phyloP scores from a whole-genome alignment of 2,329 filamentous ascomycete genomes.

The Hypoxylon sp. region DNA sequence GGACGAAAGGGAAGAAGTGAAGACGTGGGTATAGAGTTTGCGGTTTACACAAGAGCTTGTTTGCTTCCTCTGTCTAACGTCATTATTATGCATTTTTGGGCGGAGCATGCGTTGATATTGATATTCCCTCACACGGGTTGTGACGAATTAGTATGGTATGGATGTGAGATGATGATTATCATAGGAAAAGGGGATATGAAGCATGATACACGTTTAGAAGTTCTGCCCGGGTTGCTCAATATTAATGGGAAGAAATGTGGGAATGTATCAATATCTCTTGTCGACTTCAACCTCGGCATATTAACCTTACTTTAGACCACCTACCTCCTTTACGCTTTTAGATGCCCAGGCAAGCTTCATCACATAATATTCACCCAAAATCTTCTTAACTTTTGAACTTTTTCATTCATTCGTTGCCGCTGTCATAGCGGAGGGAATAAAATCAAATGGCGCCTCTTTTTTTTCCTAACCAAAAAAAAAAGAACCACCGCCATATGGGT shows the following conservation, averaged over 20 bases:
- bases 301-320: background rate
- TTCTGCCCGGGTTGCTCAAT: no score
- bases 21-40: background rate
- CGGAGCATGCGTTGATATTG: constrained; percentile 27
- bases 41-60: no score
- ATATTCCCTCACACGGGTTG: constrained; percentile 9
- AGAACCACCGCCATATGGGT: constrained; percentile 4
- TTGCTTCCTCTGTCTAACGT: constrained; percentile 18
- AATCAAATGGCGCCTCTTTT: constrained; percentile 21
- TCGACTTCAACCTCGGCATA: constrained; percentile 4
- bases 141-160: background rate
- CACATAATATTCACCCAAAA: no score
- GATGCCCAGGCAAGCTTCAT: constrained; percentile 7
- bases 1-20: constrained; percentile 54
- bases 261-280: constrained; percentile 4
- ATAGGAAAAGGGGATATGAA: background rate
- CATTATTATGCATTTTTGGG: constrained; percentile 29
- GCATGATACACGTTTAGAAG: no score
- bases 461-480: constrained; percentile 24
- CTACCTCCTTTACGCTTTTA: no score
- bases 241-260: constrained; percentile 4
- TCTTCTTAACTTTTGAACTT: constrained; percentile 15
- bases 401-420: constrained; percentile 18
- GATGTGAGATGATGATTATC: background rate
- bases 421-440: constrained; percentile 3